Evolutionary conservation across 805 yeast genomes (phyloP), one percentile per base, ranked within the genome.

Genomic region (Yamadazyma kitorensis): DNA sequence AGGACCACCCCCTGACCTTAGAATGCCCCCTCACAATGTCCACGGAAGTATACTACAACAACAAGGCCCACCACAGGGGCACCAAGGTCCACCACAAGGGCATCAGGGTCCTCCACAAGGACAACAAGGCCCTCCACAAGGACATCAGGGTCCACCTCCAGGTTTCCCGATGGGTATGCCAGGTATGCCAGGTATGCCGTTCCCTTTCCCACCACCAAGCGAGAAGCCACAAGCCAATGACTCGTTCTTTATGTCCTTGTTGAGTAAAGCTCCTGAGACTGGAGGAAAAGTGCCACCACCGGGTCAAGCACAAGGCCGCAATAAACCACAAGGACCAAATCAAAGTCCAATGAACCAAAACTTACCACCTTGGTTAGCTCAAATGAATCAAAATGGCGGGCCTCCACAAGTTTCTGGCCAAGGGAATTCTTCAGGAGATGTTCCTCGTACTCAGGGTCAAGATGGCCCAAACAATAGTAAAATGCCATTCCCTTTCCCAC

Each of bases 161-260:
- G 40, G 38, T 15, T 27, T 27, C 17, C 30, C 39, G 3, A 19
- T 19, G n/a, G 35, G 28, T 14, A 24, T 23, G 8, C 40, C 39
- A 19, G 33, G 33, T 4, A 17, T 28, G 15, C 27, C 31, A 6
- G 23, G 22, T 6, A n/a, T n/a, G n/a, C 14, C 14, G 6, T 25
- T 35, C 15, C 27, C 27, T 4, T 24, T 35, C 14, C 39, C 39
- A 17, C 24, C 32, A 5, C 30, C 24, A 17, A 20, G 27, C 2
- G 27, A 13, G 4, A 30, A 34, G 17, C 43, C 28, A 24, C 43
- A 12, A 22, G 39, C 51, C n/a, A 59, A 63, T 43, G 76, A 72
- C 39, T 50, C 64, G 11, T 74, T 74, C 40, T 70, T 74, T 46
- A 60, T 68, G 56, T 65, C 78, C 4, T 52, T 74, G 35, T 50